Conservation (phyloP, 306 rosid genomes). For the Begonia fuchsioides region DNA sequence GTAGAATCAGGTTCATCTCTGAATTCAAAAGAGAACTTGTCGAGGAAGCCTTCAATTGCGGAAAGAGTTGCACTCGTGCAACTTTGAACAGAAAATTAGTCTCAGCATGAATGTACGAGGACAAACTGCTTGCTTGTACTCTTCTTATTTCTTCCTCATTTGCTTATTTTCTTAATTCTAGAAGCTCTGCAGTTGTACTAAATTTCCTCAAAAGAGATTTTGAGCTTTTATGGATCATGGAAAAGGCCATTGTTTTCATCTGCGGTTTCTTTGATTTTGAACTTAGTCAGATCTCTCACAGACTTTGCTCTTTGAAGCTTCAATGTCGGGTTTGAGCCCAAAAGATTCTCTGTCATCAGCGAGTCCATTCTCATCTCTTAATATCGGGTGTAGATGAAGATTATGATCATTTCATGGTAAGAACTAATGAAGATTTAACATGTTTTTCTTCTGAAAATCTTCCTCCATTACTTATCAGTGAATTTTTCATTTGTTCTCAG, state of each 20-base stretch:
- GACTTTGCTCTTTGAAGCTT: slow-evolving; percentile 11
- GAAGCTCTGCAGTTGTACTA: slow-evolving; percentile 14
- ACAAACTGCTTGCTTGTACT: slow-evolving; percentile 30
- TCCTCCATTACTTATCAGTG: slow-evolving; percentile 1
- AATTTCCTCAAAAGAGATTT: slow-evolving; percentile 10
- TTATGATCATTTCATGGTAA: slow-evolving; percentile 75
- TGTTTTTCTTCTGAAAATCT: slow-evolving; percentile 1
- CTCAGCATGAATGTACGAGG: slow-evolving; percentile 33
- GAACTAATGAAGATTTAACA: slow-evolving; percentile 3
- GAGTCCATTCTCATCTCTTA: slow-evolving; percentile 73
- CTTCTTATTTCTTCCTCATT: slow-evolving; percentile 9
- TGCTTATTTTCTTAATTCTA: slow-evolving; percentile 15
- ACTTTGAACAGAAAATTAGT: slow-evolving; percentile 34
- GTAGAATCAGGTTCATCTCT: no score
- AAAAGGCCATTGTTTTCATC: not conserved
- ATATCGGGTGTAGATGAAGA: slow-evolving; percentile 71
- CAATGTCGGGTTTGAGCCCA: slow-evolving; percentile 45
- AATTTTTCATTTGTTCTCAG: slow-evolving; percentile 23
- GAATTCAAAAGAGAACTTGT: no score
- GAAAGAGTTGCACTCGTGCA: slow-evolving; percentile 64
- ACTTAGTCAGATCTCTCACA: slow-evolving; percentile 4
- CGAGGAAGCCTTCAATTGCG: not conserved
- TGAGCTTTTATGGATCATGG: slow-evolving; percentile 16
- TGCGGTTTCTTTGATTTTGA: slow-evolving; percentile 5
- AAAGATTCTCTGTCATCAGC: slow-evolving; percentile 35